Percentiles rank a stretch among this genome's conserved stretches.
These are phyloP conservation scores for Boletus holoroseus DNA, from an alignment of 1,284 basidiomycete genomes.

Conservation along the genomic window DNA sequence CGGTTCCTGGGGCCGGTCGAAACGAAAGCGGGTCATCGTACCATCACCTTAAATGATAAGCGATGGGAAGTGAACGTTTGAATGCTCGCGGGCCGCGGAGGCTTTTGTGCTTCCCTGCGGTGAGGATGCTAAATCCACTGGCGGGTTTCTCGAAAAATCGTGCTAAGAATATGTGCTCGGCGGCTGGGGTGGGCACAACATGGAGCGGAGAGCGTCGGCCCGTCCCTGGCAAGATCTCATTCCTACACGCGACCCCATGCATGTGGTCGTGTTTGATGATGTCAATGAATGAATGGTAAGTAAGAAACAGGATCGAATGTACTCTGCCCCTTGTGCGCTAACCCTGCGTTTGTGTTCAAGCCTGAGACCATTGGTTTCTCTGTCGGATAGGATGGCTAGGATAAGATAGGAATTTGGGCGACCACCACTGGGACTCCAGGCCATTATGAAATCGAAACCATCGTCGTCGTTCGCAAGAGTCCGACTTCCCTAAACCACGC, in stretches of 20 bases:
- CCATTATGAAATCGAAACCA: neutral
- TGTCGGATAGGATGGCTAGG: neutral
- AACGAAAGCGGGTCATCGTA: neutral
- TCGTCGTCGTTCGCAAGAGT: neutral
- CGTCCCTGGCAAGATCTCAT: neutral
- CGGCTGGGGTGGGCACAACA: neutral
- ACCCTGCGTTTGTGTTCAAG: neutral
- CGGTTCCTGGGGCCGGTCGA: neutral
- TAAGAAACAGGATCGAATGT: neutral
- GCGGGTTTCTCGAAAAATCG: neutral
- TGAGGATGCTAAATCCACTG: neutral
- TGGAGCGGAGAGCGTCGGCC: neutral
- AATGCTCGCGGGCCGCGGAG: slow-evolving; percentile 8
- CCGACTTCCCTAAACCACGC: neutral
- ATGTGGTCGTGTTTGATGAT: neutral
- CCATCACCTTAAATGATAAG: neutral
- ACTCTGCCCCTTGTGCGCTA: neutral
- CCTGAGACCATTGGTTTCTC: slow-evolving; percentile 1
- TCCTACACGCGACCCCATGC: neutral
- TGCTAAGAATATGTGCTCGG: neutral
- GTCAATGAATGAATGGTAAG: neutral
- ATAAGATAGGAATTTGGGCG: neutral
- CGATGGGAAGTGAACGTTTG: slow-evolving; percentile 10
- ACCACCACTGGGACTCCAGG: neutral
- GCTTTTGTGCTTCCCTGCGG: slow-evolving; percentile 7